A percentile compares a stretch with the other conserved stretches of the same genome.
Evolutionary conservation across 345 rosid species (phyloP).

Genomic region (Conringia planisiliqua): DNA sequence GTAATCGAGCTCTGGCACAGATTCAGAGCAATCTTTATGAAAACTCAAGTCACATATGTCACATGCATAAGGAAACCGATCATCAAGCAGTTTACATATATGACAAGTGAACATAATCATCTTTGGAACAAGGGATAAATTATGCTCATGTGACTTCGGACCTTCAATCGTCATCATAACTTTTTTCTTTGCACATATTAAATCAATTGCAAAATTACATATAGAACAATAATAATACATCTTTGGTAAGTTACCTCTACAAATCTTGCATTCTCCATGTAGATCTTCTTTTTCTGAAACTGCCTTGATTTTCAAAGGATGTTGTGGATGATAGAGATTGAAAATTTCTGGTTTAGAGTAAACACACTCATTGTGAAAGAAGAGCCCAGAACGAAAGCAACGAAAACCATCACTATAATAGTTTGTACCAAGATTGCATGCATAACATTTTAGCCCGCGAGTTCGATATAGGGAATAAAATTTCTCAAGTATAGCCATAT

Average conservation of each 20-base stretch:
- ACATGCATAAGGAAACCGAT: neutral
- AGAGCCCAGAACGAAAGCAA: neutral
- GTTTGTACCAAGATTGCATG: neutral
- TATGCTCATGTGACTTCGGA: neutral
- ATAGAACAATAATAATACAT: neutral
- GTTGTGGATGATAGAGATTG: neutral
- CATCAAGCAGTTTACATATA: neutral
- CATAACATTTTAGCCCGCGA: neutral
- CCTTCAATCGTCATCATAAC: neutral
- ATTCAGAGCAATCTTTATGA: neutral
- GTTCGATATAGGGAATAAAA: neutral
- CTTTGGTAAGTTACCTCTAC: neutral
- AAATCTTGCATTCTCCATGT: neutral
- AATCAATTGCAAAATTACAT: neutral
- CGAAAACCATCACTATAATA: neutral
- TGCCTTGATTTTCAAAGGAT: neutral
- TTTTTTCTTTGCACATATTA: neutral
- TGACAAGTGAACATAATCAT: neutral
- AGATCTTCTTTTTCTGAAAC: neutral
- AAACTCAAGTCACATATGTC: neutral
- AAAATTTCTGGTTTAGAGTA: neutral
- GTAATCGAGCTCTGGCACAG: neutral
- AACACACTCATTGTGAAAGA: neutral
- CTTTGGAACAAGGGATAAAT: neutral
- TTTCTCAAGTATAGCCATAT: neutral